These are phyloP conservation scores for Cylindrotheca fusiformis DNA, from an alignment of 108 stramenopile species.

Conservation along the genomic window DNA sequence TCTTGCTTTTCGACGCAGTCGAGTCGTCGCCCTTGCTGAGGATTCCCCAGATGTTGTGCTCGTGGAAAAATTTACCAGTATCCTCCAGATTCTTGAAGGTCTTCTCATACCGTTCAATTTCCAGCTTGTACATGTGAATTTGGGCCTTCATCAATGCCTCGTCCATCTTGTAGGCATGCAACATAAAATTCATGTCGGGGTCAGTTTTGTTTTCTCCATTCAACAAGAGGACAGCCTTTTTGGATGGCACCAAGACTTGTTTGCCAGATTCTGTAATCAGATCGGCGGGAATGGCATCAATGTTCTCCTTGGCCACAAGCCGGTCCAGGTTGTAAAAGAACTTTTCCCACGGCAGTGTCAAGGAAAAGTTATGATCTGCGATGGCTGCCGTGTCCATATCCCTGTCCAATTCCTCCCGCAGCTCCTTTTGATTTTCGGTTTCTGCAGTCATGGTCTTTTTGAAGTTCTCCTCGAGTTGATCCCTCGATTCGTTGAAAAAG, in stretches of 20 bases:
- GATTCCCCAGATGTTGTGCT: slow-evolving; percentile 34
- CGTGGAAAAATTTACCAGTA: slow-evolving; percentile 29
- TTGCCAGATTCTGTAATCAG: slow-evolving; percentile 2
- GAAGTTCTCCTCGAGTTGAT: slow-evolving; percentile 25
- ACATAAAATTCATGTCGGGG: slow-evolving; percentile 9
- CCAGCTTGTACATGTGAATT: slow-evolving; percentile 26
- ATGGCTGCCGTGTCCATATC: slow-evolving; percentile 22
- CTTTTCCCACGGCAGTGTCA: slow-evolving; percentile 35
- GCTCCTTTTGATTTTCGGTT: slow-evolving; percentile 11
- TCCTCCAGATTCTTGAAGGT: slow-evolving; percentile 8
- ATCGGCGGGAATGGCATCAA: neutral
- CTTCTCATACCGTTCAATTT: slow-evolving; percentile 34
- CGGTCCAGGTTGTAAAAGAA: slow-evolving; percentile 33
- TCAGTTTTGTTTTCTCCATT: slow-evolving; percentile 7
- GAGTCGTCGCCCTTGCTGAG: slow-evolving; percentile 2
- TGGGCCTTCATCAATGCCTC: slow-evolving; percentile 38
- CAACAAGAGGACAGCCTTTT: slow-evolving; percentile 17
- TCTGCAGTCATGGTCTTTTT: slow-evolving; percentile 7
- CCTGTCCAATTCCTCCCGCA: slow-evolving; percentile 7
- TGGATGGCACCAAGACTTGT: slow-evolving; percentile 17
- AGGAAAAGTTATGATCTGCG: slow-evolving; percentile 12
- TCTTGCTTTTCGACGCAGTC: neutral
- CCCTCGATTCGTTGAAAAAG: slow-evolving; percentile 26
- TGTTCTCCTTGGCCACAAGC: slow-evolving; percentile 2
- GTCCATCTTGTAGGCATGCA: slow-evolving; percentile 47